Conservation (phyloP, 805 yeast genomes). For the Priceomyces melissophilus region DNA sequence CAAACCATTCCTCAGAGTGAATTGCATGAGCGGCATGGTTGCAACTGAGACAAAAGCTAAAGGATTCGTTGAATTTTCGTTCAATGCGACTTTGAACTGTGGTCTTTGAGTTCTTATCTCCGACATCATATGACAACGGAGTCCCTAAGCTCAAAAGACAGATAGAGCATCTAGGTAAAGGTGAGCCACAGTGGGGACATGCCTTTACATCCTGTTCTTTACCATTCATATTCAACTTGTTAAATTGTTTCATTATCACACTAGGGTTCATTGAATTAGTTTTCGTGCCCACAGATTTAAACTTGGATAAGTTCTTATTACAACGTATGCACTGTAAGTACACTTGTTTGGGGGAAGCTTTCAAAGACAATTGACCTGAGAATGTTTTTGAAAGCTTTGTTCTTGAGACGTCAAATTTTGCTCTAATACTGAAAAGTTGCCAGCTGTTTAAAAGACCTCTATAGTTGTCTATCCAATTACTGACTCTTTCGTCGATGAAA, state of each 20-base stretch:
- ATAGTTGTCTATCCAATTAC: constrained; percentile 75
- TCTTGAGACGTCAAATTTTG: constrained; percentile 80
- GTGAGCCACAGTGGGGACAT: constrained; percentile 86
- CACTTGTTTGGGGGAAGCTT: constrained; percentile 66
- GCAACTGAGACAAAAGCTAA: constrained; percentile 85
- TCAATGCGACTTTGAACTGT: constrained; percentile 24
- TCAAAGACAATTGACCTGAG: constrained; percentile 45
- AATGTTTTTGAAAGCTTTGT: constrained; percentile 57
- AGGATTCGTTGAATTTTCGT: constrained; percentile 69
- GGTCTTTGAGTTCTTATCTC: constrained; percentile 20
- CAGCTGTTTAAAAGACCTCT: constrained; percentile 71
- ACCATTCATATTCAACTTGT: constrained; percentile 19
- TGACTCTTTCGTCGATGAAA: constrained; percentile 68
- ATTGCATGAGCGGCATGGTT: constrained; percentile 94
- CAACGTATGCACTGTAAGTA: constrained; percentile 80
- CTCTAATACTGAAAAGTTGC: constrained; percentile 73
- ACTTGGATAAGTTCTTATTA: constrained; percentile 61
- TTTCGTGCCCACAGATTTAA: constrained; percentile 12
- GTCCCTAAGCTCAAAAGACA: constrained; percentile 79
- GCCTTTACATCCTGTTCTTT: constrained; percentile 23
- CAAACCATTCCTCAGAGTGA: constrained; percentile 96
- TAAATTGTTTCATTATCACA: constrained; percentile 33
- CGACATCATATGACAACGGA: constrained; percentile 46
- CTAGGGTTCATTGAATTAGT: constrained; percentile 14
- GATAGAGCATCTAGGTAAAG: constrained; percentile 87